Base-by-base conservation (phyloP, 2,329 filamentous ascomycete genomes). In the Epichloe sylvatica region DNA sequence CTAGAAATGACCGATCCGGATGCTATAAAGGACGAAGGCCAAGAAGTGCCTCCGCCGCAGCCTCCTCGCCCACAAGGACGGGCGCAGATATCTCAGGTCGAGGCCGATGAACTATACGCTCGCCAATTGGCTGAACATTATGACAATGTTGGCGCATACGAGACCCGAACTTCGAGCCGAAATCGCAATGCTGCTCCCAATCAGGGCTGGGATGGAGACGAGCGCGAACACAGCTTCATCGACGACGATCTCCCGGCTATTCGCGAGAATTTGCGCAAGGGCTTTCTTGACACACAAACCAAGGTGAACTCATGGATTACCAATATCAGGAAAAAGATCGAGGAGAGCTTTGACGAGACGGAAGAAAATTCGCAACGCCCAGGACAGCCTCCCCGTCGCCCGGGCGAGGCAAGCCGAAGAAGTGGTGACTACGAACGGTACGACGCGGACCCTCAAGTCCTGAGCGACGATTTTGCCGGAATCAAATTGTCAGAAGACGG, bases 171-270 rank as follows among this genome's bases (percentile, higher is more conserved):
- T 2, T 69, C 70, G 48, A 76, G 70, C 59, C 68, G 69, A 40
- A 60, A 64, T 48, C 55, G 52, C 45, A 60, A 57, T 66, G 63
- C 53, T 68, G 70, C 67, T 59, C 70, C 61, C 61, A 66, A 62
- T 57, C 74, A 59, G 15, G 49, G 46, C 33, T 55, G 47, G 49
- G 57, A 56, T 13, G 62, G 80, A 37, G 80, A 81, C 13, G 82
- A 87, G 46, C 79, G 78, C 45, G 88, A 95, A 59, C 84, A 84
- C 61, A 96, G 80, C 70, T 98, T 98, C 67, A 80, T 97, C 58
- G 92, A 98, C 59, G 92, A 98, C 60, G 92, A 98, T 57, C 77
- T 98, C 13, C 91, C 92, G 1, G 81, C 91, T 46, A 96, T 98
- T 62, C 83, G 83, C 56, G 88, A 95, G 63, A 96, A 94, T 61